These are phyloP conservation scores for Paracoccidioides lutzii DNA, from an alignment of 2,329 filamentous ascomycete genomes.

Conservation along the genomic window DNA sequence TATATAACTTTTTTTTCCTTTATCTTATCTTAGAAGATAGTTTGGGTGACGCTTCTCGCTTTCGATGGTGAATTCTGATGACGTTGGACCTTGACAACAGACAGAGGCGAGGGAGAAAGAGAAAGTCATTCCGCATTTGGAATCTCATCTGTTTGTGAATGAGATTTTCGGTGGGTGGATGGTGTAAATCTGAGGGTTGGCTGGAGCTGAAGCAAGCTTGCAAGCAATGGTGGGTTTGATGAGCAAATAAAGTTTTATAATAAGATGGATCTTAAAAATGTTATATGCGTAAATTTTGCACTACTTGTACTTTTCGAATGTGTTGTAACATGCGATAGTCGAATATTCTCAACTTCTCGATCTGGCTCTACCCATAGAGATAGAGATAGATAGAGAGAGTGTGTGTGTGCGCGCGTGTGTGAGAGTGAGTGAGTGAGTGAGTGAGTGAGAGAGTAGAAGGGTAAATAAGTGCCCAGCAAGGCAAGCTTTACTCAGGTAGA, in stretches of 20 bases:
- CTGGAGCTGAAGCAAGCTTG: too few species aligned
- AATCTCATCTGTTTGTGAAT: background rate
- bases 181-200: too few species aligned
- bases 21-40: background rate
- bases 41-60: background rate
- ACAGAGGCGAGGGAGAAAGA: slow-evolving; percentile 4
- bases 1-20: background rate
- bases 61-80: background rate
- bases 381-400: too few species aligned
- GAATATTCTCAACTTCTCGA: background rate
- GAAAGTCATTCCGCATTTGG: slow-evolving; percentile 6
- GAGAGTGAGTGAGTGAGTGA: too few species aligned
- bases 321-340: background rate
- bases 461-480: background rate
- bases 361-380: background rate
- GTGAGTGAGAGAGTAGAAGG: background rate
- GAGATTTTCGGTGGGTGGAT: background rate
- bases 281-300: background rate
- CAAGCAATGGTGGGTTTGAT: too few species aligned
- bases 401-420: too few species aligned
- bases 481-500: background rate
- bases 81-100: background rate
- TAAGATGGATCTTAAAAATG: background rate
- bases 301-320: background rate
- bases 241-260: too few species aligned